Evolutionary conservation across 306 rosid species (phyloP), one percentile per base, ranked within the genome.

Genomic region (Pterocarpus santalinus): DNA sequence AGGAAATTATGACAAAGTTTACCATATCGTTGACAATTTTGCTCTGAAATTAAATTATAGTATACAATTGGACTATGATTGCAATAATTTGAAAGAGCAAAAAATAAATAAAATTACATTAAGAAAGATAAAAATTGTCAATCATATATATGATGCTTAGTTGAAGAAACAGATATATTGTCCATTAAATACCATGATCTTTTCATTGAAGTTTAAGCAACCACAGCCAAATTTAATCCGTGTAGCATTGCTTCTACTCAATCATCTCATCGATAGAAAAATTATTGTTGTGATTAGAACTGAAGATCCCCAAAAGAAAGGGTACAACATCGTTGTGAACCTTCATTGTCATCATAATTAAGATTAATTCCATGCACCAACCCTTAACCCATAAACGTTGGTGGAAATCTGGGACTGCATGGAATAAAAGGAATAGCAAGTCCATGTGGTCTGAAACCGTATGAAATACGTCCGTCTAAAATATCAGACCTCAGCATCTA

Each of bases 331-430:
- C 49, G 66, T 15, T 44, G 16, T 39, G 36, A 2, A 5, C 51
- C 1, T 36, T 38, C 68, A 44, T 51, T 65, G 72, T 52, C 81
- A 65, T 14, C 8, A 77, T 69, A 49, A 63, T 69, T 34, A 55
- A 32, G 56, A 69, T 79, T 1, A 47, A 52, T 70, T 52, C 33
- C n/a, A 34, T 0, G 9, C 11, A 28, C 32, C 51, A 44, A 65
- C 65, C 10, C 57, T 46, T 1, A 5, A 11, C 5, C 66, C 49
- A 34, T 15, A 5, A 47, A 10, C 4, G 72, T 32, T 5, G 62
- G n/a, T 16, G n/a, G 49, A 53, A n/a, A 61, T 61, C 39, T 32
- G 14, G 3, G 15, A 44, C n/a, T 32, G 69, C 69, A 34, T 33
- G 16, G 43, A 65, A n/a, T 1, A 2, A 43, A 8, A 33, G 0